phyloP scores from a whole-genome alignment of 345 rosid genomes.

The Durio zibethinus region DNA sequence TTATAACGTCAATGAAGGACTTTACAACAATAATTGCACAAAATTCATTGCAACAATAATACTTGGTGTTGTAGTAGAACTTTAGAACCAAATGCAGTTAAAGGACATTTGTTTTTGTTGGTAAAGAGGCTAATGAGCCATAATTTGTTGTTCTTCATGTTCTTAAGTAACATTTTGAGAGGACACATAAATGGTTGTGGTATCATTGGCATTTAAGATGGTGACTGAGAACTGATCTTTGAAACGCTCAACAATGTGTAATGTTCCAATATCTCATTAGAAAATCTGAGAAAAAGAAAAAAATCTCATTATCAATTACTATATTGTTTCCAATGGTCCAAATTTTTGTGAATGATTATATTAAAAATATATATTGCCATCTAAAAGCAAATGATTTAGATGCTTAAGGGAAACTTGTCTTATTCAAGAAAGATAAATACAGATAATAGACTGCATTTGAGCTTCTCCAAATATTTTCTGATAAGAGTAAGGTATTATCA shows the following conservation, averaged over 20 bases:
- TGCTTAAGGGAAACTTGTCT: background rate
- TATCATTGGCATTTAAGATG: background rate
- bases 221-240: background rate
- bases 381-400: slow-evolving; percentile 4
- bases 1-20: slow-evolving; percentile 20
- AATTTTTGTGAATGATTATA: background rate
- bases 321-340: background rate
- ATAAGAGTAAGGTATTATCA: background rate
- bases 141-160: background rate
- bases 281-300: background rate
- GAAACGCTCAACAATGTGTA: background rate
- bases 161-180: background rate
- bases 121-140: background rate
- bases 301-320: background rate
- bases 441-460: background rate
- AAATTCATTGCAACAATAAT: background rate
- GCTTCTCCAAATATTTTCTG: background rate
- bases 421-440: background rate
- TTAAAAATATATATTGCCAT: background rate
- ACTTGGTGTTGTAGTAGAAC: background rate
- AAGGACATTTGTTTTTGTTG: background rate
- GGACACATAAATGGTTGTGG: background rate
- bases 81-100: background rate
- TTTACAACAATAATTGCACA: background rate
- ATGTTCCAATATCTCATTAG: background rate